phyloP scores from a whole-genome alignment of 78 protist species.

The Monocercomonoides exilis region DNA sequence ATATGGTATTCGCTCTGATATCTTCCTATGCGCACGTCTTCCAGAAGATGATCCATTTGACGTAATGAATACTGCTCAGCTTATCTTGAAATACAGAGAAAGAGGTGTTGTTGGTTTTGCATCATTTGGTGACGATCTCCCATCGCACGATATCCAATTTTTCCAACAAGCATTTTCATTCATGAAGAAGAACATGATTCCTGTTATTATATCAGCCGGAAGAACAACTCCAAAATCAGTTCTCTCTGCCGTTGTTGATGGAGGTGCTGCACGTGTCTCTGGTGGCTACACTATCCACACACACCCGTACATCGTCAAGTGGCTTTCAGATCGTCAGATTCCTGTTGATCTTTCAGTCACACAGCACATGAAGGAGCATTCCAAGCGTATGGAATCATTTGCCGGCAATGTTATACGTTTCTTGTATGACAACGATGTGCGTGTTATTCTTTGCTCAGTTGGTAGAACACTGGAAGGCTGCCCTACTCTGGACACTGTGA shows the following conservation, averaged over 20 bases:
- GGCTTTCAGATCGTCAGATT: conserved; percentile 24
- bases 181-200: conserved; percentile 43
- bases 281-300: conserved; percentile 58
- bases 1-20: neutral
- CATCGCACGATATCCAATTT: neutral
- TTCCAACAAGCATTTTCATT: conserved; percentile 37
- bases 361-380: conserved; percentile 30
- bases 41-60: conserved; percentile 50
- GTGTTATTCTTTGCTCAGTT: conserved; percentile 47
- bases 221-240: neutral
- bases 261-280: conserved; percentile 46
- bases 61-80: conserved; percentile 25
- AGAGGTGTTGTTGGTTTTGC: conserved; percentile 53
- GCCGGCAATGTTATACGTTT: conserved; percentile 33
- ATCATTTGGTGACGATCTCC: conserved; percentile 19
- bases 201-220: conserved; percentile 15
- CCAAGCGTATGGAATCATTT: conserved; percentile 28
- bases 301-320: conserved; percentile 38
- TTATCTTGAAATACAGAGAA: conserved; percentile 22
- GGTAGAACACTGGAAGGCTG: neutral
- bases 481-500: too few species aligned
- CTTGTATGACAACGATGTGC: conserved; percentile 37
- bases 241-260: neutral
- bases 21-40: conserved; percentile 25
- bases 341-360: conserved; percentile 48